A percentile compares a stretch with the other conserved stretches of the same genome.
phyloP scores from a whole-genome alignment of 1,284 basidiomycete genomes.

The Papiliotrema laurentii region DNA sequence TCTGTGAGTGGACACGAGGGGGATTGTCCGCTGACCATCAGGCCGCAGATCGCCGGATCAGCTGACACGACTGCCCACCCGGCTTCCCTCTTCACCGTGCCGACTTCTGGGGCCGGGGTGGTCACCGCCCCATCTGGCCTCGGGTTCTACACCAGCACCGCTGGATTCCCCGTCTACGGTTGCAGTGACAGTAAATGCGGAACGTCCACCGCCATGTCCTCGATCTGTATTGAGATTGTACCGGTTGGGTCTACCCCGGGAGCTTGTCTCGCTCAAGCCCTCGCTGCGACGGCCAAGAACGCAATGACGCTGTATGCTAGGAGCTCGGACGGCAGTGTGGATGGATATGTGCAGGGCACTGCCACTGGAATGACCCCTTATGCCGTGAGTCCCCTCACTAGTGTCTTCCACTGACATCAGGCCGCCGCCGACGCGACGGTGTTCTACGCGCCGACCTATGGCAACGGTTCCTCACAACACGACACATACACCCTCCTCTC shows the following conservation, averaged over 20 bases:
- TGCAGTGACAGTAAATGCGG: neutral
- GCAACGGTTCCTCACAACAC: neutral
- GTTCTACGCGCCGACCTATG: neutral
- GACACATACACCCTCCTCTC: neutral
- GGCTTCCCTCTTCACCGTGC: neutral
- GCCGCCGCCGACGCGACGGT: neutral
- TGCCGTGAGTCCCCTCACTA: neutral
- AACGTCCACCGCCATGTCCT: neutral
- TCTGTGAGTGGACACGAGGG: neutral
- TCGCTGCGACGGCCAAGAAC: neutral
- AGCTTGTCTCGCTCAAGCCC: neutral
- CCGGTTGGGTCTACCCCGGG: neutral
- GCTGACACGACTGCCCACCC: neutral
- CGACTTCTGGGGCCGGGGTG: neutral
- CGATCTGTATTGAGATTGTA: neutral
- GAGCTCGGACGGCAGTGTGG: neutral
- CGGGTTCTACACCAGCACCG: neutral
- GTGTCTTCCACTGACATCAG: neutral
- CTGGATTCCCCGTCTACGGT: neutral
- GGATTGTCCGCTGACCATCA: neutral
- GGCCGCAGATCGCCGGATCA: neutral
- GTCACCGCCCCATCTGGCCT: neutral
- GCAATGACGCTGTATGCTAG: neutral
- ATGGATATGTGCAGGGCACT: neutral
- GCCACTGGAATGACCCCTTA: neutral